These are phyloP conservation scores for Lactarius deliciosus DNA, from an alignment of 768 basidiomycete species.

Conservation along the genomic window DNA sequence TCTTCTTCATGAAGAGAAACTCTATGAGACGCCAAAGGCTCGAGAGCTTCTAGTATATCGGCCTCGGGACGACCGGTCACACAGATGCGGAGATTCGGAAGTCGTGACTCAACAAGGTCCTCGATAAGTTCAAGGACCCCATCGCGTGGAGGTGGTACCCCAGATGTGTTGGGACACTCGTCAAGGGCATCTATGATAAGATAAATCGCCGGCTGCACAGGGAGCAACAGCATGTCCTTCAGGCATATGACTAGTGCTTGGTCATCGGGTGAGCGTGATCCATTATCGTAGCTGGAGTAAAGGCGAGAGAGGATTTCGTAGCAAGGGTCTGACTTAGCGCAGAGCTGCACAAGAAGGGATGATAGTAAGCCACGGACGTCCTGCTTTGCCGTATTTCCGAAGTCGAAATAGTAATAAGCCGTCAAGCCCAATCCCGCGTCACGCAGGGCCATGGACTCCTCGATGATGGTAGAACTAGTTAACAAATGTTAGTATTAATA, in stretches of 20 bases:
- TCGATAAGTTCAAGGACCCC: not conserved
- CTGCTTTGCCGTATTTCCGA: slow-evolving; percentile 1
- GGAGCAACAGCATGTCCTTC: not conserved
- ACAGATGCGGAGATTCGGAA: not conserved
- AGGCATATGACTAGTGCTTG: not conserved
- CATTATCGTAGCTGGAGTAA: not conserved
- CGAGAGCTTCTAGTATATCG: not conserved
- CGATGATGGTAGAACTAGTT: slow-evolving; percentile 1
- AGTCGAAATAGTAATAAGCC: slow-evolving; percentile 7
- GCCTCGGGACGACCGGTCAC: slow-evolving; percentile 6
- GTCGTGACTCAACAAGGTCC: not conserved
- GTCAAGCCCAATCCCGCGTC: not conserved
- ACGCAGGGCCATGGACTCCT: not conserved
- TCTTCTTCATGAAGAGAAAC: slow-evolving; percentile 1
- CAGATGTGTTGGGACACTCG: slow-evolving; percentile 9
- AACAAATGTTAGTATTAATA: not conserved
- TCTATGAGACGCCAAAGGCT: not conserved
- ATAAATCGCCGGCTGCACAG: not conserved
- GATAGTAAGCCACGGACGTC: not conserved
- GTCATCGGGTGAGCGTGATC: not conserved
- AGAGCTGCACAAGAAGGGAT: slow-evolving; percentile 3
- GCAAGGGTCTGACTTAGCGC: slow-evolving; percentile 1
- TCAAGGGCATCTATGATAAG: slow-evolving; percentile 12
- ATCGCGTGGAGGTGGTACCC: not conserved
- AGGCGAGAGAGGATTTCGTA: not conserved